Evolutionary conservation across 2,329 filamentous ascomycete species (phyloP), one percentile per base, ranked within the genome.

Genomic region (Cladosporium sp.): DNA sequence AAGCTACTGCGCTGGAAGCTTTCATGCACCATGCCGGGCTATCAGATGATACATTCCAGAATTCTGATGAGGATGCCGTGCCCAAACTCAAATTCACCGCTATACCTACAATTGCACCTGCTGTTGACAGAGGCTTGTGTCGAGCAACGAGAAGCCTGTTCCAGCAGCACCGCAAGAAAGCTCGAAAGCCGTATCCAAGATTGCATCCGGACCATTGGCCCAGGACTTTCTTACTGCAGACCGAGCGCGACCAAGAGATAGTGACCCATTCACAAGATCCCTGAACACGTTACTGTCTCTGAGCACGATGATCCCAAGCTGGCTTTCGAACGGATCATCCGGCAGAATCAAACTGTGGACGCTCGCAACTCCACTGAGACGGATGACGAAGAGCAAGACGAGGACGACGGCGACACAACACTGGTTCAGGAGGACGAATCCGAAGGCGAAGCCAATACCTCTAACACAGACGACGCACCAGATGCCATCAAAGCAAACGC

Each of bases 91-190:
- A 34, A 27, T 19, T 48, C 30, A 11, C 24, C 7, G 24, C 37
- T 34, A 20, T 22, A 6, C 18, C 45, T 18, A 12, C 11, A 8
- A 24, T 41, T 24, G n/a, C 9, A 13, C 37, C 45, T 34, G 17
- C 18, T 4, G 3, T 12, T 3, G n/a, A 17, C 2, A 4, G 2
- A 7, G n/a, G 12, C 12, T 43, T 12, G 34, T 72, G 9, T 71
- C 70, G 1, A 72, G 70, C 58, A 73, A 73, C 45, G 67, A 59
- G 36, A 76, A 63, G 64, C 70, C 53, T 57, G 60, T 63, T 58
- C 74, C 62, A 66, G 70, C 56, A 61, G 72, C 68, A 17, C 70
- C 71, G 20, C 56, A 60, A 34, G 66, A 64, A 39, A 64, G 65
- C 4, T 73, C 70, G 5, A 66, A 58, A 34, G 69, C 70, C 7